These are phyloP conservation scores for Taphrina confusa DNA, from an alignment of 1,139 yeast genomes.

Conservation along the genomic window DNA sequence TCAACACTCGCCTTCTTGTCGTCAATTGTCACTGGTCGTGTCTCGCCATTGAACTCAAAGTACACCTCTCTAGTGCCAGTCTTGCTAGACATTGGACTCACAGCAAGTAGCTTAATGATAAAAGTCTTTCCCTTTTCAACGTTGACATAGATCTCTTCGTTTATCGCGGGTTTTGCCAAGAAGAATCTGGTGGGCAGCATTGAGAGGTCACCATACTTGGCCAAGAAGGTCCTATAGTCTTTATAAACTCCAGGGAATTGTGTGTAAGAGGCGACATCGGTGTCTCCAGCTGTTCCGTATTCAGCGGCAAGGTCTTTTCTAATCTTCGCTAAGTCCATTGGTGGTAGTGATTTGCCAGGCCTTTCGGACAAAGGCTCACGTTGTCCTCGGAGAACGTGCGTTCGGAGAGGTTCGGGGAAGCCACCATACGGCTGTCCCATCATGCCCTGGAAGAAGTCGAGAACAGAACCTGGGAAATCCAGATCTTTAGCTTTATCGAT, in stretches of 20 bases:
- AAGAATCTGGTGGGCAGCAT: slow-evolving; percentile 90
- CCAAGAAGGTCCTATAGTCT: slow-evolving; percentile 70
- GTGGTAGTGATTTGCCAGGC: slow-evolving; percentile 86
- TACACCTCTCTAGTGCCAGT: slow-evolving; percentile 95
- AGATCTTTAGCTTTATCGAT: slow-evolving; percentile 79
- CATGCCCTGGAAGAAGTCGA: slow-evolving; percentile 97
- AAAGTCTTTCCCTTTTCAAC: slow-evolving; percentile 94
- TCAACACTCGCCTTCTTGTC: slow-evolving; percentile 86
- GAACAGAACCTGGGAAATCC: slow-evolving; percentile 97
- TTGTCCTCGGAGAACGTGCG: slow-evolving; percentile 82
- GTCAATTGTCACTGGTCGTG: slow-evolving; percentile 89
- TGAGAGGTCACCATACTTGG: slow-evolving; percentile 86
- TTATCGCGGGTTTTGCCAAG: slow-evolving; percentile 80
- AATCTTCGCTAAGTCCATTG: slow-evolving; percentile 72
- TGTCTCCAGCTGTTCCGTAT: slow-evolving; percentile 63
- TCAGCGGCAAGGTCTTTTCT: slow-evolving; percentile 67
- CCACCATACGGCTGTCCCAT: slow-evolving; percentile 99
- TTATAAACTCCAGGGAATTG: slow-evolving; percentile 98
- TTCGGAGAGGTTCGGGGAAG: slow-evolving; percentile 97
- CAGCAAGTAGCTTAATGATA: slow-evolving; percentile 85
- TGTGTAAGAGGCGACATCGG: slow-evolving; percentile 89
- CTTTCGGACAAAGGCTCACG: slow-evolving; percentile 84
- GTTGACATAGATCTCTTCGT: slow-evolving; percentile 84
- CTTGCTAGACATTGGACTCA: slow-evolving; percentile 80
- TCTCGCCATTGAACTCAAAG: slow-evolving; percentile 97